A percentile compares a stretch with the other conserved stretches of the same genome.
Conservation (phyloP, 805 yeast genomes). For the Lachancea nothofagi region DNA sequence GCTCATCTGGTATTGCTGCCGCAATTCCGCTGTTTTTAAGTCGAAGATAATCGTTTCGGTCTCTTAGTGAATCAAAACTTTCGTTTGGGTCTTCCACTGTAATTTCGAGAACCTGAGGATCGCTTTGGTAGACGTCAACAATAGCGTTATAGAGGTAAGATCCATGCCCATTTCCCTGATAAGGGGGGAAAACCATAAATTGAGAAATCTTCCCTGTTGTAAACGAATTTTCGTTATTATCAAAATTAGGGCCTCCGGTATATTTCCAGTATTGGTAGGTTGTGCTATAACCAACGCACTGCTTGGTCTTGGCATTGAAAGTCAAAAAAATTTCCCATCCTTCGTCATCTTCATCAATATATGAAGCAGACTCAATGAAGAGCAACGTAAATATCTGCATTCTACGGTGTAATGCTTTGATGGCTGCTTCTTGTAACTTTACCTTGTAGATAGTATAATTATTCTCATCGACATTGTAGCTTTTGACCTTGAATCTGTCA, state of each 20-base stretch:
- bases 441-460: slow-evolving; percentile 47
- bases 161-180: slow-evolving; percentile 73
- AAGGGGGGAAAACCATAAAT: slow-evolving; percentile 77
- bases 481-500: slow-evolving; percentile 31
- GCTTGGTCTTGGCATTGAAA: slow-evolving; percentile 33
- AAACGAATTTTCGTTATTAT: slow-evolving; percentile 31
- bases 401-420: slow-evolving; percentile 54
- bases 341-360: slow-evolving; percentile 68
- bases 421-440: slow-evolving; percentile 28
- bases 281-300: slow-evolving; percentile 73
- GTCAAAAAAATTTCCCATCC: slow-evolving; percentile 75
- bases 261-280: slow-evolving; percentile 81
- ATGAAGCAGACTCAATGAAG: slow-evolving; percentile 91
- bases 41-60: slow-evolving; percentile 64
- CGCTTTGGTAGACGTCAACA: slow-evolving; percentile 49
- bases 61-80: slow-evolving; percentile 85
- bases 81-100: slow-evolving; percentile 95
- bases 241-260: slow-evolving; percentile 49
- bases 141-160: slow-evolving; percentile 54
- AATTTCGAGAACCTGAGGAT: slow-evolving; percentile 54
- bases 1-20: slow-evolving; percentile 26
- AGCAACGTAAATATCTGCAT: slow-evolving; percentile 75
- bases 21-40: slow-evolving; percentile 35
- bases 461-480: slow-evolving; percentile 36
- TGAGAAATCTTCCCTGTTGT: slow-evolving; percentile 78